Evolutionary conservation across 2,329 filamentous ascomycete species (phyloP).

Genomic region (Raffaelea deltoideospora): DNA sequence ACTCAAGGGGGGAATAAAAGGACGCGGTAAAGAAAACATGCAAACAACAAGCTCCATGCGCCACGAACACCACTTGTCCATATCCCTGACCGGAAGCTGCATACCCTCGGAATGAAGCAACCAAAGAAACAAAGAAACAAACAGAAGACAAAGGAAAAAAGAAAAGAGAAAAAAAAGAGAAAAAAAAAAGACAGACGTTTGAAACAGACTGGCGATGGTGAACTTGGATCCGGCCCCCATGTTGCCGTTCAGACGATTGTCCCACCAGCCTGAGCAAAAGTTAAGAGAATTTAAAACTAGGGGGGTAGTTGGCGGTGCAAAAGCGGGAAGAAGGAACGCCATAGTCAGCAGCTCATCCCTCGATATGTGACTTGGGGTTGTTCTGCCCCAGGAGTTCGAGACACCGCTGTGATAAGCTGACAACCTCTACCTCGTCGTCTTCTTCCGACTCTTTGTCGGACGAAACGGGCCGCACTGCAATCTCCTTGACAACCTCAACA

Average conservation of each 20-base stretch:
- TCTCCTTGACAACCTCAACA: conserved; percentile 79
- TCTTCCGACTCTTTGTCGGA: conserved; percentile 76
- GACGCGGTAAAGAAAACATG: no score
- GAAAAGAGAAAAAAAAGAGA: not conserved
- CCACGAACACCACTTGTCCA: conserved; percentile 27
- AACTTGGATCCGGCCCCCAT: no score
- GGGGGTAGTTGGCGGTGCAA: no score
- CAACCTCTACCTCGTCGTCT: conserved; percentile 84
- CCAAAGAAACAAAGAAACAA: not conserved
- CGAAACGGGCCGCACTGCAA: conserved; percentile 78
- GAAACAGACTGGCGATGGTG: not conserved
- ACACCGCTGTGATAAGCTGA: conserved; percentile 78
- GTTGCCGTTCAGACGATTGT: no score
- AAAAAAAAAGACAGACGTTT: not conserved
- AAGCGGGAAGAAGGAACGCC: conserved; percentile 3
- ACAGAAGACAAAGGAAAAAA: not conserved
- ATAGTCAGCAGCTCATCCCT: conserved; percentile 54
- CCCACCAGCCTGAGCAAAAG: not conserved
- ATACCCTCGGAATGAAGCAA: no score
- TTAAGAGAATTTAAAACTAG: no score
- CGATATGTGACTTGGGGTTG: conserved; percentile 65
- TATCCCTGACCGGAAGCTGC: conserved; percentile 3
- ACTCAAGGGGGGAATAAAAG: no score
- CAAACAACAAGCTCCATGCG: conserved; percentile 18
- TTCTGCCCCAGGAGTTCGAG: conserved; percentile 70